These are phyloP conservation scores for Tetradesmus obliquus DNA, from an alignment of 139 green algal genomes.

Conservation along the genomic window DNA sequence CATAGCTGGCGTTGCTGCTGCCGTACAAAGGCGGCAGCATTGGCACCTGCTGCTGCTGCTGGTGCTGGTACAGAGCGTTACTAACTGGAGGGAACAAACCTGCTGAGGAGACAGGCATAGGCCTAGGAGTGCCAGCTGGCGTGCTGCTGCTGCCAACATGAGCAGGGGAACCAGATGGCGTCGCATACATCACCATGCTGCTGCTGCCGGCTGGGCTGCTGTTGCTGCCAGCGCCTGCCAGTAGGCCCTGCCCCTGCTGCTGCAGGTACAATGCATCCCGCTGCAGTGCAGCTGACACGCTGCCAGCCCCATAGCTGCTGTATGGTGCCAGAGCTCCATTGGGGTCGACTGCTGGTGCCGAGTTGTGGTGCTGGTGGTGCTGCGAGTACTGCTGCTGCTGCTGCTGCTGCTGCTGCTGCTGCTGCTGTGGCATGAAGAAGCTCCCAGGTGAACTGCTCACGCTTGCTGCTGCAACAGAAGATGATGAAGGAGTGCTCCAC, in stretches of 20 bases:
- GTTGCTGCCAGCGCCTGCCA: neutral
- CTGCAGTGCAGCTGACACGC: neutral
- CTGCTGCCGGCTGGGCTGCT: neutral
- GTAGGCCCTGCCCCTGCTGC: neutral
- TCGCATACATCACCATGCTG: neutral
- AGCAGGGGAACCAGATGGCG: neutral
- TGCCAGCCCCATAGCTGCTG: neutral
- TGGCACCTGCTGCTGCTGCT: constrained; percentile 7
- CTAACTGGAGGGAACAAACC: neutral
- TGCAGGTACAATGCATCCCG: neutral
- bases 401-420: constrained; percentile 14
- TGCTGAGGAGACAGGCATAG: neutral
- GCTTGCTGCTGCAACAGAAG: neutral
- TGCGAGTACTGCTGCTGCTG: constrained; percentile 13
- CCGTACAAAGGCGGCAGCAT: neutral
- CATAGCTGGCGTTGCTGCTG: neutral
- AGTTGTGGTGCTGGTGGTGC: constrained; percentile 13
- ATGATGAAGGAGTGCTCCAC: constrained; percentile 18
- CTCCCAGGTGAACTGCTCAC: neutral
- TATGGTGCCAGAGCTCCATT: neutral
- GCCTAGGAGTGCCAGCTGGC: neutral
- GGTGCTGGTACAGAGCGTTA: constrained; percentile 6
- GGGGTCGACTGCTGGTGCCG: neutral
- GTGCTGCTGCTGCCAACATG: neutral
- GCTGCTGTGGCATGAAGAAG: neutral